phyloP scores from a whole-genome alignment of 2,329 filamentous ascomycete genomes.

The Rhexocercosporidium sp. region DNA sequence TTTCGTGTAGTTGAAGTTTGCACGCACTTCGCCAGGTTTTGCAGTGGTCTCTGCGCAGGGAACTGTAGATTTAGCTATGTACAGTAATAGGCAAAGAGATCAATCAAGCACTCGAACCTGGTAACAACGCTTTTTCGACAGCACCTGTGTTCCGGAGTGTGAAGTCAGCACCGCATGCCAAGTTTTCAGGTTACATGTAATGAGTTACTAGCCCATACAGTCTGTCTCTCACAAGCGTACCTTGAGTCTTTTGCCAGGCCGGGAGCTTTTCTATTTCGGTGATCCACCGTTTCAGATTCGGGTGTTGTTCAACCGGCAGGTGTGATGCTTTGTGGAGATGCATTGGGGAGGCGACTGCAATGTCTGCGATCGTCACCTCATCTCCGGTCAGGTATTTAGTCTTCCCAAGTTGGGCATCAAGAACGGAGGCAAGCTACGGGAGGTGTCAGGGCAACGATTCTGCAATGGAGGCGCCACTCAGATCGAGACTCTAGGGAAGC shows the following conservation, averaged over 20 bases:
- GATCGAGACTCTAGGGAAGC: too few relatives aligned
- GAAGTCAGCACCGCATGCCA: background rate
- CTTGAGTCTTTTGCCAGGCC: conserved; percentile 28
- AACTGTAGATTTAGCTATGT: conserved; percentile 20
- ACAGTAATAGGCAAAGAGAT: conserved; percentile 4
- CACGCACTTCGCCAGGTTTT: conserved; percentile 14
- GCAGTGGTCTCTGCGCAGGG: conserved; percentile 1
- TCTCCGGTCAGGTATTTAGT: conserved; percentile 25
- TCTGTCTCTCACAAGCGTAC: background rate
- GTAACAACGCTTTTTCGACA: conserved; percentile 24
- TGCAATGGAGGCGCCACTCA: too few relatives aligned
- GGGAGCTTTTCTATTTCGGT: conserved; percentile 23
- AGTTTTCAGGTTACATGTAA: background rate
- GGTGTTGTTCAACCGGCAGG: conserved; percentile 22
- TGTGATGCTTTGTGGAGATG: conserved; percentile 16
- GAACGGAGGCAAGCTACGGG: conserved; percentile 17
- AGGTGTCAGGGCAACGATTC: background rate
- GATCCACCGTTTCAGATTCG: conserved; percentile 24
- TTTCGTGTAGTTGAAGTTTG: conserved; percentile 30
- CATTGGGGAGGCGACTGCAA: conserved; percentile 27
- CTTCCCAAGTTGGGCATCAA: conserved; percentile 25
- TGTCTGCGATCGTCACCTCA: conserved; percentile 27
- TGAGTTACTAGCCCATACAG: background rate
- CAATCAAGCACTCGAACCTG: conserved; percentile 17
- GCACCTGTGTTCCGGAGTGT: background rate